phyloP scores from a whole-genome alignment of 495 filamentous ascomycete species.

The Penicillium simplicissimum region DNA sequence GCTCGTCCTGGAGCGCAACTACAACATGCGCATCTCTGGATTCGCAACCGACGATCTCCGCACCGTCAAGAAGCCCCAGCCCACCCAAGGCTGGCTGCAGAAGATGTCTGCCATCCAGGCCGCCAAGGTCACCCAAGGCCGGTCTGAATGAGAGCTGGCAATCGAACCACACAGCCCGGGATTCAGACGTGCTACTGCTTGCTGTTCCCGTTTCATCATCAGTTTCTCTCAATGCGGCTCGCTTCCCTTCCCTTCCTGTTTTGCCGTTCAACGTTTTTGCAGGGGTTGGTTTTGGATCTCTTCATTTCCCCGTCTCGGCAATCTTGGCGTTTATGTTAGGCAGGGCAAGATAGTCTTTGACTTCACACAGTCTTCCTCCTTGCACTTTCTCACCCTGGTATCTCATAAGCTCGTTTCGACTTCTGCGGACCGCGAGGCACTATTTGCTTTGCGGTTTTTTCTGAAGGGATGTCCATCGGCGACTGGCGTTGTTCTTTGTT shows the following conservation, averaged over 20 bases:
- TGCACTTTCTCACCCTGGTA: not conserved
- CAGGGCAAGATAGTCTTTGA: not conserved
- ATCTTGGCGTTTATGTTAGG: not conserved
- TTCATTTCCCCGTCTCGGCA: not conserved
- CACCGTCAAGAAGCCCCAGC: slow-evolving; percentile 89
- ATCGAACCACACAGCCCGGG: not conserved
- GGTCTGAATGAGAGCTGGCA: slow-evolving; percentile 33
- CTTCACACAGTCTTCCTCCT: not conserved
- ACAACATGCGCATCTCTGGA: slow-evolving; percentile 96
- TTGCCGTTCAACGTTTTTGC: not conserved
- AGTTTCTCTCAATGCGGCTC: not conserved
- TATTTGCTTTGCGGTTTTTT: not conserved
- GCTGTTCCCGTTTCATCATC: not conserved
- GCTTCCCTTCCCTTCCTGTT: not conserved
- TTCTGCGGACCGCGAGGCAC: not conserved
- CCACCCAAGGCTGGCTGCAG: slow-evolving; percentile 80
- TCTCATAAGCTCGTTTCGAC: not conserved
- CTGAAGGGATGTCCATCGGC: not conserved
- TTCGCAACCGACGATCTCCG: slow-evolving; percentile 92
- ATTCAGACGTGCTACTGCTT: not conserved
- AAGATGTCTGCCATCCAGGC: slow-evolving; percentile 97
- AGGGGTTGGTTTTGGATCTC: not conserved
- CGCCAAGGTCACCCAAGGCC: slow-evolving; percentile 67
- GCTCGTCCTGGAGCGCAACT: slow-evolving; percentile 91
- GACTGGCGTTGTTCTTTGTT: not conserved